Evolutionary conservation across 2,329 filamentous ascomycete species (phyloP).

Genomic region (Aureobasidium melanogenum): DNA sequence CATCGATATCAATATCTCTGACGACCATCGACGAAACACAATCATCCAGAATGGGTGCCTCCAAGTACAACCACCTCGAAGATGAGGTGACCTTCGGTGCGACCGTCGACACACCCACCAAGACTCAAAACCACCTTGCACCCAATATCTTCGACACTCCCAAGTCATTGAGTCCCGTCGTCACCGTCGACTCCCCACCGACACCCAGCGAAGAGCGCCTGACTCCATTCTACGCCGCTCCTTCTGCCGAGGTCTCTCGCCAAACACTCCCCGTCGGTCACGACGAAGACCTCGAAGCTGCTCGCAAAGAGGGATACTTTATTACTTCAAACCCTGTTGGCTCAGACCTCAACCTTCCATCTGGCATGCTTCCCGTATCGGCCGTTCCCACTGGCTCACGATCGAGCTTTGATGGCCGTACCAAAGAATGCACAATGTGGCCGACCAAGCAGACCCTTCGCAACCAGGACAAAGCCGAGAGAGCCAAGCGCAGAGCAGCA

Average conservation of each 20-base stretch:
- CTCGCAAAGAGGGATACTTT: conserved; percentile 18
- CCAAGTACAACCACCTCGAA: conserved; percentile 11
- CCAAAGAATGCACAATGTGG: conserved; percentile 45
- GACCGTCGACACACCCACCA: conserved; percentile 19
- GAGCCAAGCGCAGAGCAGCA: conserved; percentile 22
- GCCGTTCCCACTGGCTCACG: conserved; percentile 1
- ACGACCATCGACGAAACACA: neutral
- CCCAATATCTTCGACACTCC: conserved; percentile 23
- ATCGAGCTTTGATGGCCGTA: conserved; percentile 21
- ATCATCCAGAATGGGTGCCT: conserved; percentile 7
- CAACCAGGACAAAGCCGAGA: conserved; percentile 27
- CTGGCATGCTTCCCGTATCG: neutral
- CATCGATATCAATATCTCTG: conserved; percentile 2
- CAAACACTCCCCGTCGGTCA: conserved; percentile 14
- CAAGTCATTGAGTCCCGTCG: conserved; percentile 25
- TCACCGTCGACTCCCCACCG: conserved; percentile 23
- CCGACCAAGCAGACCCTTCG: conserved; percentile 39
- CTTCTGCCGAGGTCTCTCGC: conserved; percentile 14
- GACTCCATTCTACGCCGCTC: conserved; percentile 31
- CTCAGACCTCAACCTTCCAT: conserved; percentile 28
- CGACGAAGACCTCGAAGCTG: conserved; percentile 34
- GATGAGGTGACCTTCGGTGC: conserved; percentile 33
- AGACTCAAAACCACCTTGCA: conserved; percentile 21
- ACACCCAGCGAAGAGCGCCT: conserved; percentile 35
- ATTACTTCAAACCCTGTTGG: conserved; percentile 30